These are phyloP conservation scores for Fusarium staphyleae DNA, from an alignment of 2,329 filamentous ascomycete genomes.

Conservation along the genomic window DNA sequence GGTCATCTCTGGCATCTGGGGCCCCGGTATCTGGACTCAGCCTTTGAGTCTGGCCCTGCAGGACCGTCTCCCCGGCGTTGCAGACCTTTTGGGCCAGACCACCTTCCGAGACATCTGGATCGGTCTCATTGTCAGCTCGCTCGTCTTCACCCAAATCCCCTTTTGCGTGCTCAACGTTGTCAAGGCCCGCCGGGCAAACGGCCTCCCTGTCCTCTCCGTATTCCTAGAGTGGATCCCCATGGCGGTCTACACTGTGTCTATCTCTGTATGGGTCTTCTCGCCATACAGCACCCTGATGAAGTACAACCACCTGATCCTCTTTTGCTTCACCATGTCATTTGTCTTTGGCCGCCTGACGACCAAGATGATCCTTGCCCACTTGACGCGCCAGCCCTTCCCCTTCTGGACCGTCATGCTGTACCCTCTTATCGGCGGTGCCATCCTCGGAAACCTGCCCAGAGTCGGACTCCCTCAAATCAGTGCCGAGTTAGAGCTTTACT, in stretches of 20 bases:
- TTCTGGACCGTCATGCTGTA: conserved; percentile 94
- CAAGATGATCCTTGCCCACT: conserved; percentile 96
- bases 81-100: conserved; percentile 69
- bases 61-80: conserved; percentile 55
- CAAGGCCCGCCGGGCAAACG: conserved; percentile 73
- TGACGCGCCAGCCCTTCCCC: conserved; percentile 92
- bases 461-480: conserved; percentile 74
- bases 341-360: conserved; percentile 98
- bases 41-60: conserved; percentile 76
- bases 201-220: conserved; percentile 78
- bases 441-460: conserved; percentile 82
- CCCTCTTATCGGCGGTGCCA: conserved; percentile 84
- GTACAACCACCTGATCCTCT: conserved; percentile 89
- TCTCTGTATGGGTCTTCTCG: conserved; percentile 86
- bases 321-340: conserved; percentile 93
- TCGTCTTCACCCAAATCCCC: conserved; percentile 79
- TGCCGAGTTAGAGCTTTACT: conserved; percentile 73
- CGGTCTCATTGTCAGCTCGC: conserved; percentile 68
- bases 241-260: conserved; percentile 76
- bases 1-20: conserved; percentile 85
- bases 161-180: conserved; percentile 90
- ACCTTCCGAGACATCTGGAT: conserved; percentile 92
- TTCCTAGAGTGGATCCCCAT: conserved; percentile 96
- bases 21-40: conserved; percentile 84
- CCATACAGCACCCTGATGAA: conserved; percentile 82